Percentiles rank a stretch among this genome's conserved stretches.
phyloP scores from a whole-genome alignment of 1,284 basidiomycete species.

The Sphagnurus paluster region DNA sequence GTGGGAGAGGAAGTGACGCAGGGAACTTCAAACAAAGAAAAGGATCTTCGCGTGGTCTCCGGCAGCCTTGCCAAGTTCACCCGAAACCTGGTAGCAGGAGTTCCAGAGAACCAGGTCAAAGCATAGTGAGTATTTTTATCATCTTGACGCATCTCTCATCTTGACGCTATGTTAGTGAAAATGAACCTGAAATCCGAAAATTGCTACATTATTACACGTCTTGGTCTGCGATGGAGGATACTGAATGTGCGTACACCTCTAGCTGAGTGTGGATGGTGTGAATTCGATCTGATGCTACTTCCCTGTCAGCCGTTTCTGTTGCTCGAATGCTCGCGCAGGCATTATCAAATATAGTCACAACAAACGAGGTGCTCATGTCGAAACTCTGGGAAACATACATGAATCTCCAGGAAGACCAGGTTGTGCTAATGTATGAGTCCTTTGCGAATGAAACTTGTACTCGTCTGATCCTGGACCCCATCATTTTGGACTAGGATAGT shows the following conservation, averaged over 20 bases:
- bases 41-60: conserved; percentile 37
- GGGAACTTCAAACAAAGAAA: conserved; percentile 27
- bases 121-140: conserved; percentile 57
- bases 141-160: conserved; percentile 7
- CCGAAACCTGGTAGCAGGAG: conserved; percentile 72
- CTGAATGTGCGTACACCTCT: conserved; percentile 43
- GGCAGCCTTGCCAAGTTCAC: conserved; percentile 68
- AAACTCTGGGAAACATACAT: conserved; percentile 66
- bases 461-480: conserved; percentile 19
- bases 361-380: conserved; percentile 56
- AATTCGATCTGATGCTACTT: conserved; percentile 12
- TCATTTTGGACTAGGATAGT: conserved; percentile 42
- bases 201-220: conserved; percentile 71
- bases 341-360: conserved; percentile 73
- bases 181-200: conserved; percentile 60
- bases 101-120: conserved; percentile 60
- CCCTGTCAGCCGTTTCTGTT: conserved; percentile 47
- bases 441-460: conserved; percentile 9
- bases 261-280: conserved; percentile 6
- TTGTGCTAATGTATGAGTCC: conserved; percentile 67
- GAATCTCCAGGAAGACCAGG: conserved; percentile 67
- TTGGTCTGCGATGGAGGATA: conserved; percentile 58
- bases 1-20: conserved; percentile 30
- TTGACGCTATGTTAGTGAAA: conserved; percentile 41
- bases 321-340: conserved; percentile 67